Evolutionary conservation across 306 rosid species (phyloP), one percentile per base, ranked within the genome.

Genomic region (Trifolium subterraneum): DNA sequence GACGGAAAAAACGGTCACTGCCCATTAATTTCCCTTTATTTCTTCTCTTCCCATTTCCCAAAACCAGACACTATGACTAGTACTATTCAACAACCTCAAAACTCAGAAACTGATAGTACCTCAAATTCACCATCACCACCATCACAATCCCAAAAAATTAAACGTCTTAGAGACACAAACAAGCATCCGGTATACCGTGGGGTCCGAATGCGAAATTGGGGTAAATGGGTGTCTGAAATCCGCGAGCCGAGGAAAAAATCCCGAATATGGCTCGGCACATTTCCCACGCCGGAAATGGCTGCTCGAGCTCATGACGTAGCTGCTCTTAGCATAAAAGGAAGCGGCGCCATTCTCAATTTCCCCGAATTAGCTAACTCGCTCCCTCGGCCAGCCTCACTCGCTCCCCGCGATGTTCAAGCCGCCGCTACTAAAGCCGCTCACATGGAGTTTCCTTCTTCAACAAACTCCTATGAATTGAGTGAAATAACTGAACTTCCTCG

Each of bases 251-350:
- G 92, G 2, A 95, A 95, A 87, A 95, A 95, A 73, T 95, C 99
- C 0, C 90, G 99, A 71, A 95, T 95, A 87, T 95, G 99, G 99
- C 84, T 95, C 0, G 99, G 99, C 1, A 95, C 99, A 59, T 95
- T 90, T 56, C 87, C 92, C 0, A 88, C 88, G 0, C 93, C 98
- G 0, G 98, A 95, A 79, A 95, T 95, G 99, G 99, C 99, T 0
- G 99, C 99, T 0, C 61, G 99, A 11, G 99, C 99, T 0, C 99
- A 95, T 62, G 99, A 95, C 74, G 99, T 95, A 3, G 99, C 99
- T 0, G 98, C 99, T 1, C 22, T 95, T 0, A 92, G 91, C 83
- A 95, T 95, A 75, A 95, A 95, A 64, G 99, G 99, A 2, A 70
- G 51, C 71, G 63, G 91, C 0, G 98, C 99, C 29, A 90, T 87